Conservation (phyloP, 176 grass and related monocot species). For the Pontederia crassipes region DNA sequence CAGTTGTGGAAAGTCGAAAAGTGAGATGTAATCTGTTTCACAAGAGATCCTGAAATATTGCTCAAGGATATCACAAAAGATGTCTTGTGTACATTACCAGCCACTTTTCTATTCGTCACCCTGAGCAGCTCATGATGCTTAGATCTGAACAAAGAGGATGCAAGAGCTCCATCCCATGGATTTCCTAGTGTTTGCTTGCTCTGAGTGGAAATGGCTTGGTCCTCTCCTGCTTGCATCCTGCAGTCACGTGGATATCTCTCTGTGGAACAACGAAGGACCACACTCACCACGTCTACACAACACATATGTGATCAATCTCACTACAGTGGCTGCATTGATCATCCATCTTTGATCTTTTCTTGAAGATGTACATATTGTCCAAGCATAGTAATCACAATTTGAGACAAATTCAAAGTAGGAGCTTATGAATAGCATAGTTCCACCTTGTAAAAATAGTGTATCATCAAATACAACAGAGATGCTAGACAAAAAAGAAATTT, state of each 20-base stretch:
- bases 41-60: background rate
- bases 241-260: background rate
- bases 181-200: background rate
- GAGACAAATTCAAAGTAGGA: too few relatives aligned
- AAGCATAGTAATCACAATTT: too few relatives aligned
- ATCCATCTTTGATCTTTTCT: background rate
- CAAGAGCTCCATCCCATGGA: background rate
- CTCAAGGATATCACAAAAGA: conserved; percentile 1
- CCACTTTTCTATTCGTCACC: background rate
- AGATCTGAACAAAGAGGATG: background rate
- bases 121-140: background rate
- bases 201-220: background rate
- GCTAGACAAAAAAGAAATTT: too few relatives aligned
- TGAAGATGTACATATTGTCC: background rate
- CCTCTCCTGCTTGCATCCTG: background rate
- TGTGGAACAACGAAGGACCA: too few relatives aligned
- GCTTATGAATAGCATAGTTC: too few relatives aligned
- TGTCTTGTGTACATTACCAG: background rate
- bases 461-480: too few relatives aligned
- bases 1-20: too few relatives aligned
- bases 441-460: too few relatives aligned
- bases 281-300: background rate
- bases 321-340: background rate
- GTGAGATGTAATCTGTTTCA: too few relatives aligned
- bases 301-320: background rate